Conservation (phyloP, 371 early-diverging fungal genomes). For the Choanephora cucurbitarum region DNA sequence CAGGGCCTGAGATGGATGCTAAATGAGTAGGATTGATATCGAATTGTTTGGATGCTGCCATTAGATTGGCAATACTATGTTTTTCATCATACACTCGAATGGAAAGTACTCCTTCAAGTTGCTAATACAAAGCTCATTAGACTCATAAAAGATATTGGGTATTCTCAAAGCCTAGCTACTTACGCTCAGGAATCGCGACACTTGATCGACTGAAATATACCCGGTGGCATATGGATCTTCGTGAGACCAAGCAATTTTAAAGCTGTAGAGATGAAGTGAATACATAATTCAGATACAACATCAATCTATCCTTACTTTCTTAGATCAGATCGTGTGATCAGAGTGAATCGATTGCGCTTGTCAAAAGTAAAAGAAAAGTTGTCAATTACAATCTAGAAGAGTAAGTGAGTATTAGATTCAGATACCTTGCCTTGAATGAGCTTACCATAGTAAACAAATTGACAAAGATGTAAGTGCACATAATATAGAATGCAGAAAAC, state of each 20-base stretch:
- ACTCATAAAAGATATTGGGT: too few relatives aligned
- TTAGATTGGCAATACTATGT: slow-evolving; percentile 32
- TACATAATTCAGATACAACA: background rate
- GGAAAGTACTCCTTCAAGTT: slow-evolving; percentile 45
- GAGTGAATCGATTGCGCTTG: slow-evolving; percentile 46
- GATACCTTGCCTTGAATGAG: background rate
- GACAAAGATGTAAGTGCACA: slow-evolving; percentile 58
- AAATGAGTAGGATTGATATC: slow-evolving; percentile 26
- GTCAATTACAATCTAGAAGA: slow-evolving; percentile 47
- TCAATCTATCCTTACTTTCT: slow-evolving; percentile 26
- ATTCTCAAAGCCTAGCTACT: too few relatives aligned
- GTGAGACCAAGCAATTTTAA: slow-evolving; percentile 49
- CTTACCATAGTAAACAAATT: slow-evolving; percentile 57
- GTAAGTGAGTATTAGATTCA: background rate
- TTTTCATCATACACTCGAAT: slow-evolving; percentile 45
- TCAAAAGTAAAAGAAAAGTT: slow-evolving; percentile 61
- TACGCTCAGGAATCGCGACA: slow-evolving; percentile 46
- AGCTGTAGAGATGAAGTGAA: slow-evolving; percentile 26
- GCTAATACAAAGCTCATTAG: slow-evolving; percentile 15
- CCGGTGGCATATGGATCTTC: slow-evolving; percentile 56
- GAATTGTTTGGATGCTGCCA: slow-evolving; percentile 30
- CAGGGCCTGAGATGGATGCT: slow-evolving; percentile 16
- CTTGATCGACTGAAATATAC: slow-evolving; percentile 39
- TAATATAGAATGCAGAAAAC: slow-evolving; percentile 52
- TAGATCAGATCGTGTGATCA: slow-evolving; percentile 54